Conservation (phyloP, 208 protist genomes). For the Acanthamoeba castellanii region DNA sequence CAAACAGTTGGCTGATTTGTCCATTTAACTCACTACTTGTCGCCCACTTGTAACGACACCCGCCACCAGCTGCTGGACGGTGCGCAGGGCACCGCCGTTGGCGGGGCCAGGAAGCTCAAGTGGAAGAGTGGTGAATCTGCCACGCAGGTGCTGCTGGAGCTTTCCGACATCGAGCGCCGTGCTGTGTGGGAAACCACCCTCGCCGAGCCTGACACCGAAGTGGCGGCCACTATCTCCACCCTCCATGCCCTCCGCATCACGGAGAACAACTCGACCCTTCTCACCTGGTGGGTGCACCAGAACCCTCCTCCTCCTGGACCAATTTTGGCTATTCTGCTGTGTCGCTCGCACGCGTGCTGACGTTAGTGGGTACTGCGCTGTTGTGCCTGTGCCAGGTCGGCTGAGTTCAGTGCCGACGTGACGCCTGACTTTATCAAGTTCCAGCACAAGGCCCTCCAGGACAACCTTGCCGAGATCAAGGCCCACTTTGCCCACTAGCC, state of each 20-base stretch:
- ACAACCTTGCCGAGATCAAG: constrained; percentile 68
- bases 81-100: background rate
- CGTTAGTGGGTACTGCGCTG: too few species aligned
- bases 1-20: too few species aligned
- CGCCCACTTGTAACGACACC: too few species aligned
- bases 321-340: too few species aligned
- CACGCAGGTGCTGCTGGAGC: constrained; percentile 73
- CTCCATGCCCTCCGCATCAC: constrained; percentile 70
- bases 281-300: constrained; percentile 52
- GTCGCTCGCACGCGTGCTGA: too few species aligned
- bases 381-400: background rate
- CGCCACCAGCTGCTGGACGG: background rate
- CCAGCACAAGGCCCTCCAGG: constrained; percentile 24
- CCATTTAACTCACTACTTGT: too few species aligned
- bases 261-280: constrained; percentile 75
- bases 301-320: background rate
- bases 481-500: background rate
- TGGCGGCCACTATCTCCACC: constrained; percentile 68
- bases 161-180: constrained; percentile 65
- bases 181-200: constrained; percentile 70
- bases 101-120: constrained; percentile 38
- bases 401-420: constrained; percentile 60
- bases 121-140: constrained; percentile 76
- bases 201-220: constrained; percentile 49
- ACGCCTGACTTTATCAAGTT: constrained; percentile 66